A percentile compares a stretch with the other conserved stretches of the same genome.
These are phyloP conservation scores for Uromyces viciae-fabae DNA, from an alignment of 1,284 basidiomycete species.

Conservation along the genomic window DNA sequence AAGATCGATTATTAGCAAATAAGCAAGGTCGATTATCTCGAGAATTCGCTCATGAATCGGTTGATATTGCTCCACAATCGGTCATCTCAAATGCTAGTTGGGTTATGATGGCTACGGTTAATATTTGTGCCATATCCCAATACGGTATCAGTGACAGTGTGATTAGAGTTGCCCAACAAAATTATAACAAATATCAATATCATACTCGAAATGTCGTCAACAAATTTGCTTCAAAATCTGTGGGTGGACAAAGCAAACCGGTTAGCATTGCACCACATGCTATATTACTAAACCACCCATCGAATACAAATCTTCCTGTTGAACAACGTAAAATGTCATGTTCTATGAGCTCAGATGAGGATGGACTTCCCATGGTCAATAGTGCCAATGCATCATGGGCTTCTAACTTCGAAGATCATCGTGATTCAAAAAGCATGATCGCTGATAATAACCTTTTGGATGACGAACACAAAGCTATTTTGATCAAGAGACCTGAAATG, in stretches of 20 bases:
- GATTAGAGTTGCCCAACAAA: constrained; percentile 59
- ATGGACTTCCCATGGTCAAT: not conserved
- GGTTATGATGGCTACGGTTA: constrained; percentile 89
- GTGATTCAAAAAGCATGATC: not conserved
- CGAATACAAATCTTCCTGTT: not conserved
- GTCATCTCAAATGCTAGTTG: constrained; percentile 73
- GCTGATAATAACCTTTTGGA: not conserved
- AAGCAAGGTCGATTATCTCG: constrained; percentile 14
- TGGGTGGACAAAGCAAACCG: constrained; percentile 47
- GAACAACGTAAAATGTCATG: not conserved
- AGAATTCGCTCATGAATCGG: not conserved
- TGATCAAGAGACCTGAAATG: constrained; percentile 21
- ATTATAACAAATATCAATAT: not conserved
- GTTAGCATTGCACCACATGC: constrained; percentile 32
- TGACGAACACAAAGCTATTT: constrained; percentile 17
- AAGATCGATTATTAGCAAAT: constrained; percentile 58
- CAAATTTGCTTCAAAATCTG: not conserved
- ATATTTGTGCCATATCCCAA: constrained; percentile 76
- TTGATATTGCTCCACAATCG: constrained; percentile 53
- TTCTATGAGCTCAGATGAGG: constrained; percentile 35
- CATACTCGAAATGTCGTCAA: not conserved
- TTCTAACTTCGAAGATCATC: not conserved
- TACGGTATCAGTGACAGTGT: constrained; percentile 75
- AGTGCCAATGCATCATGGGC: not conserved
- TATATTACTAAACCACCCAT: constrained; percentile 23